phyloP scores from a whole-genome alignment of 2,329 filamentous ascomycete genomes.

The Xylaria sp. region DNA sequence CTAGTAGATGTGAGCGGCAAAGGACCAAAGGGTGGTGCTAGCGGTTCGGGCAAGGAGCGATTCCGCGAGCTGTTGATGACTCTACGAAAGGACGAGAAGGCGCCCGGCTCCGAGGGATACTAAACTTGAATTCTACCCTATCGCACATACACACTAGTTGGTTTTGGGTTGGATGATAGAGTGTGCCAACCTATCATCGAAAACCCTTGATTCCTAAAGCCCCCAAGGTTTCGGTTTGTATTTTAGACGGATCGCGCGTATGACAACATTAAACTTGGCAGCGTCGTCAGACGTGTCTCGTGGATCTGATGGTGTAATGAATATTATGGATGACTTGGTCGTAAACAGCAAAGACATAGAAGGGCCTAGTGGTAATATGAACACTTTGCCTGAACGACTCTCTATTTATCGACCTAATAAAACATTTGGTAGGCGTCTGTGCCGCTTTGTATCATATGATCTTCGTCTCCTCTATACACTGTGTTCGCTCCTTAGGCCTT shows the following conservation, averaged over 20 bases:
- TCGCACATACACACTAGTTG: conserved; percentile 38
- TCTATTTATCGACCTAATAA: conserved; percentile 42
- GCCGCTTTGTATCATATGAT: conserved; percentile 34
- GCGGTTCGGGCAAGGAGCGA: conserved; percentile 92
- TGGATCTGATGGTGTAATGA: conserved; percentile 45
- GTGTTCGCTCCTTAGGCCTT: conserved; percentile 57
- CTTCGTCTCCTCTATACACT: conserved; percentile 17
- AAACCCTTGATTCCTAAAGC: conserved; percentile 20
- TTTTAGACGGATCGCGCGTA: conserved; percentile 43
- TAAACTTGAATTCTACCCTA: conserved; percentile 49
- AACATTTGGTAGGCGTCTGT: conserved; percentile 31
- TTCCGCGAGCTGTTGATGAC: conserved; percentile 91
- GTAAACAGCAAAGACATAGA: conserved; percentile 23
- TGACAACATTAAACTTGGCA: conserved; percentile 38
- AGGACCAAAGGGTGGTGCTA: conserved; percentile 84
- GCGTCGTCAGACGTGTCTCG: conserved; percentile 34
- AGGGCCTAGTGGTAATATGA: conserved; percentile 26
- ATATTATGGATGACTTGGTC: conserved; percentile 39
- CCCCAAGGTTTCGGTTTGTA: conserved; percentile 39
- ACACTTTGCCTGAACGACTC: conserved; percentile 39
- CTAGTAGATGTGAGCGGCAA: conserved; percentile 97
- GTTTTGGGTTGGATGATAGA: conserved; percentile 21
- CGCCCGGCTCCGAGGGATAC: conserved; percentile 73
- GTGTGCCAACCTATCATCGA: conserved; percentile 25
- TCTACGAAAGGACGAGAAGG: conserved; percentile 93